Percentiles rank a stretch among this genome's conserved stretches.
phyloP scores from a whole-genome alignment of 139 green algal genomes.

The Micractinium conductrix region DNA sequence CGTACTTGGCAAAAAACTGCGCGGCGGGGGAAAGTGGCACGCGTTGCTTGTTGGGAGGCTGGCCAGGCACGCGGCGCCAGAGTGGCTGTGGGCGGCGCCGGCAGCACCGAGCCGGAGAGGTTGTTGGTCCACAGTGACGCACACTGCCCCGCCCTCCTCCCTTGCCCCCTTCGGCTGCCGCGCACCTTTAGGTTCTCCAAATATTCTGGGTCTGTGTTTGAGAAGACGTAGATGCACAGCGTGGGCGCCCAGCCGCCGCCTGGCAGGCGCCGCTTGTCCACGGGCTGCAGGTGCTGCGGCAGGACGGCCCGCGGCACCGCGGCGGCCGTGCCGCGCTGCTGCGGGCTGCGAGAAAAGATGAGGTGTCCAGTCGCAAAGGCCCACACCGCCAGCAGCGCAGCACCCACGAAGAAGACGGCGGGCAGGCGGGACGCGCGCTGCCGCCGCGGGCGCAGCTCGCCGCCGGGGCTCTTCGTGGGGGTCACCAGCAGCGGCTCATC shows the following conservation, averaged over 20 bases:
- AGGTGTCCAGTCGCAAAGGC: conserved; percentile 22
- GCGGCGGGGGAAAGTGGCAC: too few species aligned
- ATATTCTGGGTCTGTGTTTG: conserved; percentile 57
- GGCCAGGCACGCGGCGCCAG: too few species aligned
- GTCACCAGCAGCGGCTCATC: conserved; percentile 7
- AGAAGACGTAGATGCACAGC: conserved; percentile 53
- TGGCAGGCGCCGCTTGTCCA: conserved; percentile 20
- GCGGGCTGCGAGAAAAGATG: background rate
- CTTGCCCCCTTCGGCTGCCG: too few species aligned
- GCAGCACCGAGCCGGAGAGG: too few species aligned
- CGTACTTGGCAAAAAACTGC: conserved; percentile 51
- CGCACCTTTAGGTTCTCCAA: conserved; percentile 57
- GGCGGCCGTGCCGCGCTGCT: background rate
- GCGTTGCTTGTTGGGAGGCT: too few species aligned
- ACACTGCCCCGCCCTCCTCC: too few species aligned
- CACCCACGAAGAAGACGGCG: background rate
- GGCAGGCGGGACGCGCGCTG: background rate
- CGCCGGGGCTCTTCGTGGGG: background rate
- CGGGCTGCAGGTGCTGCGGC: too few species aligned
- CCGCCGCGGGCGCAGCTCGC: background rate
- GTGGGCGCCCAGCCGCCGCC: conserved; percentile 36
- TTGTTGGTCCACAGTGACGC: too few species aligned
- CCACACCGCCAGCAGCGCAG: background rate
- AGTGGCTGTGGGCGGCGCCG: too few species aligned
- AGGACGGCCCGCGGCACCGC: too few species aligned